Conservation (phyloP, 306 rosid species). For the Astragalus membranaceus region DNA sequence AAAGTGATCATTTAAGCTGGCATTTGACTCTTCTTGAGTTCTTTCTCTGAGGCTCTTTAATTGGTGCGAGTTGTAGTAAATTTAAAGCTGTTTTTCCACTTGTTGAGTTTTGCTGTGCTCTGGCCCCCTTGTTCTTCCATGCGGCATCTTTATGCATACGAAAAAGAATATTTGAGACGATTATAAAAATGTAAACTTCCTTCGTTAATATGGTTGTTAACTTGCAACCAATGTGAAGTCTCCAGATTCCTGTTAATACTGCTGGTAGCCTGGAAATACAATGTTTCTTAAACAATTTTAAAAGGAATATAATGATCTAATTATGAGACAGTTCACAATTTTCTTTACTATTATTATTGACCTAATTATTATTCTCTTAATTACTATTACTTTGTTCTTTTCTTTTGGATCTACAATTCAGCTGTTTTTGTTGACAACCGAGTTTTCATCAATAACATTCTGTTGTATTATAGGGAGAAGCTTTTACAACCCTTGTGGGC, state of each 20-base stretch:
- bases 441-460: not conserved
- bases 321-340: not conserved
- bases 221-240: too few relatives aligned
- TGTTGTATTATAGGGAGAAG: slow-evolving; percentile 51
- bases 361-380: not conserved
- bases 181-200: too few relatives aligned
- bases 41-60: not conserved
- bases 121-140: not conserved
- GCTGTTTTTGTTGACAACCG: not conserved
- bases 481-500: slow-evolving; percentile 70
- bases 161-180: too few relatives aligned
- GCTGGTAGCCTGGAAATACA: not conserved
- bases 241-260: too few relatives aligned
- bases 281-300: not conserved
- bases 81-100: not conserved
- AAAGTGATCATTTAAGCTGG: not conserved
- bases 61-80: not conserved
- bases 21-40: not conserved
- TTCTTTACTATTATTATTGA: not conserved
- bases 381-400: not conserved
- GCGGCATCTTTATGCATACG: not conserved
- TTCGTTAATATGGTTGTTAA: too few relatives aligned
- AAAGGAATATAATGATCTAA: not conserved
- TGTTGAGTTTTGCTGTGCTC: not conserved
- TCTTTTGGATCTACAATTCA: not conserved